phyloP scores from a whole-genome alignment of 2,329 filamentous ascomycete genomes.

The Meredithiella fracta region DNA sequence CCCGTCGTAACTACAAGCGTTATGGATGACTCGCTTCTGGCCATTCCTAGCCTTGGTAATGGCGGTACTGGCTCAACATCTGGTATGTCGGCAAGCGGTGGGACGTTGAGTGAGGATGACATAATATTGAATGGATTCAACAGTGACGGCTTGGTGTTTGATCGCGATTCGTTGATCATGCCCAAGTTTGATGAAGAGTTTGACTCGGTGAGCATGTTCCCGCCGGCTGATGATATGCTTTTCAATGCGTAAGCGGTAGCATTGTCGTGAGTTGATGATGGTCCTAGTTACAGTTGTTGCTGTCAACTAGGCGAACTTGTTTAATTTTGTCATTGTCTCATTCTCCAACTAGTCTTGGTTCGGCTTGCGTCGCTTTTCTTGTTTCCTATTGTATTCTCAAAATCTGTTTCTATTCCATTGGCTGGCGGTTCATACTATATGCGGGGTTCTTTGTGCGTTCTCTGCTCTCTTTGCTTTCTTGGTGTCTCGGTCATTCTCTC shows the following conservation, averaged over 20 bases:
- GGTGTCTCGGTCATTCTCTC: not conserved
- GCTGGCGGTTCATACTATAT: not conserved
- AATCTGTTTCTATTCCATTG: conserved; percentile 1
- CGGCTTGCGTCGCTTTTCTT: not conserved
- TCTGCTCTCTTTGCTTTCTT: conserved; percentile 1
- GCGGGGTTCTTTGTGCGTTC: not conserved
- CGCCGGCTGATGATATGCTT: conserved; percentile 34
- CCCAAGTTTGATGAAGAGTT: conserved; percentile 39
- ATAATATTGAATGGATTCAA: conserved; percentile 30
- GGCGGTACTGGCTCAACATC: not conserved
- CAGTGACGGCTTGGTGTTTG: conserved; percentile 27
- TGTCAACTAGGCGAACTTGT: not conserved
- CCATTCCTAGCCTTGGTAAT: not conserved
- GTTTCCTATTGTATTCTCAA: not conserved
- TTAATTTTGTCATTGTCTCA: not conserved
- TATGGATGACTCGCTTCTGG: conserved; percentile 2
- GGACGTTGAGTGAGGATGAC: conserved; percentile 24
- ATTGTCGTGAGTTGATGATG: conserved; percentile 16
- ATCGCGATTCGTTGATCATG: conserved; percentile 33
- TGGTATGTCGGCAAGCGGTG: conserved; percentile 20
- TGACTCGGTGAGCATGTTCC: conserved; percentile 35
- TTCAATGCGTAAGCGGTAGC: conserved; percentile 23
- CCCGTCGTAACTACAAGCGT: conserved; percentile 18
- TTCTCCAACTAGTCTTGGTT: not conserved
- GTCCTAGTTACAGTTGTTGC: not conserved